These are phyloP conservation scores for Trichoderma asperellum DNA, from an alignment of 2,329 filamentous ascomycete genomes.

Conservation along the genomic window DNA sequence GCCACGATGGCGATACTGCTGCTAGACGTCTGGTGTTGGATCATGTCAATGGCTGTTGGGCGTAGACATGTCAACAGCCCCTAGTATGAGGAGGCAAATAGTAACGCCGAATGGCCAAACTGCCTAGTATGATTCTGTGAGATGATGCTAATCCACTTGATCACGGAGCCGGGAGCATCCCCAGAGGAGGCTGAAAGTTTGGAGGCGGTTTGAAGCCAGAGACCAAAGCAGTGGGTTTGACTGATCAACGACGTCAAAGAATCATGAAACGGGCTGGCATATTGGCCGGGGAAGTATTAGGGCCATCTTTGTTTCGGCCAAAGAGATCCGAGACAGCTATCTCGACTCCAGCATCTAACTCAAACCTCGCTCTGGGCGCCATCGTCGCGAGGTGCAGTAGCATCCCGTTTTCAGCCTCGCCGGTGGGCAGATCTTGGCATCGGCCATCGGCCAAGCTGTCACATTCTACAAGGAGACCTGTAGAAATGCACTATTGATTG, in stretches of 20 bases:
- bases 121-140: background rate
- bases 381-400: conserved; percentile 26
- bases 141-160: background rate
- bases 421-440: conserved; percentile 23
- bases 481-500: conserved; percentile 9
- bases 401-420: conserved; percentile 26
- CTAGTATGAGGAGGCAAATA: conserved; percentile 14
- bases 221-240: background rate
- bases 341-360: conserved; percentile 20
- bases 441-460: conserved; percentile 14
- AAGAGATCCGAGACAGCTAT: conserved; percentile 18
- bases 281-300: background rate
- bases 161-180: background rate
- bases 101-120: conserved; percentile 6
- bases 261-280: conserved; percentile 1
- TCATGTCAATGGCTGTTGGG: conserved; percentile 4
- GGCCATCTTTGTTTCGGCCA: conserved; percentile 21
- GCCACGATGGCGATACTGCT: background rate
- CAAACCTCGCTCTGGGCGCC: conserved; percentile 11
- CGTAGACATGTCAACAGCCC: background rate
- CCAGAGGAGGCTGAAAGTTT: background rate
- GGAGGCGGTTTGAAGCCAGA: conserved; percentile 4
- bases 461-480: background rate
- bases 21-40: background rate
- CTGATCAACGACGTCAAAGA: background rate